These are phyloP conservation scores for Sporothrix variecibatus DNA, from an alignment of 2,329 filamentous ascomycete genomes.

Conservation along the genomic window DNA sequence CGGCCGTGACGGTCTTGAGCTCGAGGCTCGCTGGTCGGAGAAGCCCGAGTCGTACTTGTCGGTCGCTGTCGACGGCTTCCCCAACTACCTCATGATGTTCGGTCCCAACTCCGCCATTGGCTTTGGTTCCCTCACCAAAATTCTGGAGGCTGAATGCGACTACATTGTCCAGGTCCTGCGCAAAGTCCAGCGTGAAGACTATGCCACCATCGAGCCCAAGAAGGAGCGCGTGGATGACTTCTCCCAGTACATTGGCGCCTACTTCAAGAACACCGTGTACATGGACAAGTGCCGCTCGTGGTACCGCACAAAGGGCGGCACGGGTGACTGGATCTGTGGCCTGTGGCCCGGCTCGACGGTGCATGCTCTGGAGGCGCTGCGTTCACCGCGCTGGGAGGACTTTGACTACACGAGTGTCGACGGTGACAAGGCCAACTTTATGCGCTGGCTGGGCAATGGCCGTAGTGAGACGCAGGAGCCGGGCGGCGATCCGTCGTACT, in stretches of 20 bases:
- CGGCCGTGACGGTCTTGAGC: conserved; percentile 42
- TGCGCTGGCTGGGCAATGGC: conserved; percentile 48
- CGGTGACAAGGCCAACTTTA: conserved; percentile 34
- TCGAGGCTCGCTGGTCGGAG: conserved; percentile 44
- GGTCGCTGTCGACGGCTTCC: conserved; percentile 49
- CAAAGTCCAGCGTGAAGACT: conserved; percentile 52
- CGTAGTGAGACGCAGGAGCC: conserved; percentile 43
- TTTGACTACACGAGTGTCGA: conserved; percentile 44
- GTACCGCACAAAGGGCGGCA: conserved; percentile 52
- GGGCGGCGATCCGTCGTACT: conserved; percentile 43
- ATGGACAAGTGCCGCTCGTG: conserved; percentile 53
- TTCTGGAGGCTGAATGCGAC: conserved; percentile 52
- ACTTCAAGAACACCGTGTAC: conserved; percentile 48
- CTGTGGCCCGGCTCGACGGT: conserved; percentile 50
- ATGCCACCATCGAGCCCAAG: conserved; percentile 48
- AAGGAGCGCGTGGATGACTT: conserved; percentile 50
- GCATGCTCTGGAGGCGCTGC: conserved; percentile 47
- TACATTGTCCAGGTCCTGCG: conserved; percentile 50
- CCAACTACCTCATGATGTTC: conserved; percentile 52
- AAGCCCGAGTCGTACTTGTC: conserved; percentile 49
- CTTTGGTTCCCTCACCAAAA: conserved; percentile 48
- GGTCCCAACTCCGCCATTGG: conserved; percentile 53
- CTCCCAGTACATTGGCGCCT: conserved; percentile 48
- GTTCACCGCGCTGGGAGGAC: conserved; percentile 50
- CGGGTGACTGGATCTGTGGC: conserved; percentile 44